A percentile compares a stretch with the other conserved stretches of the same genome.
Conservation (phyloP, 345 rosid species). For the Lepidium didymum region DNA sequence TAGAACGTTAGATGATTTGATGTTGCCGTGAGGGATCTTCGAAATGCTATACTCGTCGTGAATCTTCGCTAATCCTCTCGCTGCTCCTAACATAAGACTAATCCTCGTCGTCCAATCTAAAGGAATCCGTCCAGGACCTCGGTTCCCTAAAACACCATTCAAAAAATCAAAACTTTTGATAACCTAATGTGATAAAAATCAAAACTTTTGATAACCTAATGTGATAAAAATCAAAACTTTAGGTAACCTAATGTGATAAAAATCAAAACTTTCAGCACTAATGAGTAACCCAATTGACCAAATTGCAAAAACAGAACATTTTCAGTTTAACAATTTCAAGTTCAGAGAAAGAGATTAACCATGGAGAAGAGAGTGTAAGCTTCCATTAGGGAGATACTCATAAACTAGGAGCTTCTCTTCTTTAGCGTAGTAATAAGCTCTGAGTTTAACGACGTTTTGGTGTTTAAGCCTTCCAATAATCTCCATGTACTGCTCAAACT, state of each 20-base stretch:
- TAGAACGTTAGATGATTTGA: conserved; percentile 72
- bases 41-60: conserved; percentile 61
- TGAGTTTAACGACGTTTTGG: conserved; percentile 60
- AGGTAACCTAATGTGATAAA: not conserved
- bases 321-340: not conserved
- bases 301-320: not conserved
- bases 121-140: conserved; percentile 89
- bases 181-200: not conserved
- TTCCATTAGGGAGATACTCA: conserved; percentile 89
- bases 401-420: conserved; percentile 92
- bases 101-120: conserved; percentile 98
- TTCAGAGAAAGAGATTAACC: conserved; percentile 34
- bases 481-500: conserved; percentile 95
- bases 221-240: not conserved
- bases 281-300: not conserved
- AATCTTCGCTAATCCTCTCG: conserved; percentile 74
- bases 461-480: conserved; percentile 75
- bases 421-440: conserved; percentile 86
- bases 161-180: not conserved
- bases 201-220: not conserved
- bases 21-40: conserved; percentile 80
- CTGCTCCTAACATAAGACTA: conserved; percentile 79
- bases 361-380: conserved; percentile 78
- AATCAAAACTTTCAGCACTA: not conserved
- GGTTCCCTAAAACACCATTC: conserved; percentile 38